Evolutionary conservation across 495 filamentous ascomycete genomes (phyloP).

Genomic region (Aspergillus affinis): DNA sequence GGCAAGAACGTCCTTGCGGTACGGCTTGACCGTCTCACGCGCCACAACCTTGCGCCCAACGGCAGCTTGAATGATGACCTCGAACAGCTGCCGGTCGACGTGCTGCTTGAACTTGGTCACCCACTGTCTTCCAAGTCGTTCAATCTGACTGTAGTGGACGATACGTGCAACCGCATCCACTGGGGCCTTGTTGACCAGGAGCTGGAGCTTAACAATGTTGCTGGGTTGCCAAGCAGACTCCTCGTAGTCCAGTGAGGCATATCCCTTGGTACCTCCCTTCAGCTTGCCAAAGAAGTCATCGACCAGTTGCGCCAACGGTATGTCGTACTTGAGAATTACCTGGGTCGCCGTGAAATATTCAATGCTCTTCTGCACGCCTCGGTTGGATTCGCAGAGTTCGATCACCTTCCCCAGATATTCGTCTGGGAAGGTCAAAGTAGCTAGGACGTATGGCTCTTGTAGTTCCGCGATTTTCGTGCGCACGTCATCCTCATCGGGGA

Average conservation of each 20-base stretch:
- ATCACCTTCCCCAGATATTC: conserved; percentile 94
- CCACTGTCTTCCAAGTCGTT: conserved; percentile 77
- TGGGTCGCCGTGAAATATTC: conserved; percentile 93
- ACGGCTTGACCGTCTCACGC: conserved; percentile 93
- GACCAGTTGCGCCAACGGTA: conserved; percentile 84
- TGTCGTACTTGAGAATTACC: conserved; percentile 90
- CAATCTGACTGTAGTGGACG: conserved; percentile 76
- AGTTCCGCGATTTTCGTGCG: conserved; percentile 60
- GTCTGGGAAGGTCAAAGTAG: conserved; percentile 87
- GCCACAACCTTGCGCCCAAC: conserved; percentile 83
- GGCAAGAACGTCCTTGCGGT: conserved; percentile 88
- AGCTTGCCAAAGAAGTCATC: conserved; percentile 98
- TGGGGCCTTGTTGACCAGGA: conserved; percentile 88
- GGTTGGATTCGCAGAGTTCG: conserved; percentile 87
- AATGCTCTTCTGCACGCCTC: conserved; percentile 80
- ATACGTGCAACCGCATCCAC: conserved; percentile 94
- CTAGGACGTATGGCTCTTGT: conserved; percentile 82
- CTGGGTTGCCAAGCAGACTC: conserved; percentile 83
- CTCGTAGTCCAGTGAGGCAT: conserved; percentile 90
- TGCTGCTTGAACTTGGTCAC: conserved; percentile 97
- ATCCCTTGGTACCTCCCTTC: conserved; percentile 82
- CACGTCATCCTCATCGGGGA: conserved; percentile 70
- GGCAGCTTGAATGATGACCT: conserved; percentile 91
- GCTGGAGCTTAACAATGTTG: conserved; percentile 83
- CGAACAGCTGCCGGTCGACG: conserved; percentile 93